Evolutionary conservation across 306 rosid genomes (phyloP).

Genomic region (Medicago ruthenica): DNA sequence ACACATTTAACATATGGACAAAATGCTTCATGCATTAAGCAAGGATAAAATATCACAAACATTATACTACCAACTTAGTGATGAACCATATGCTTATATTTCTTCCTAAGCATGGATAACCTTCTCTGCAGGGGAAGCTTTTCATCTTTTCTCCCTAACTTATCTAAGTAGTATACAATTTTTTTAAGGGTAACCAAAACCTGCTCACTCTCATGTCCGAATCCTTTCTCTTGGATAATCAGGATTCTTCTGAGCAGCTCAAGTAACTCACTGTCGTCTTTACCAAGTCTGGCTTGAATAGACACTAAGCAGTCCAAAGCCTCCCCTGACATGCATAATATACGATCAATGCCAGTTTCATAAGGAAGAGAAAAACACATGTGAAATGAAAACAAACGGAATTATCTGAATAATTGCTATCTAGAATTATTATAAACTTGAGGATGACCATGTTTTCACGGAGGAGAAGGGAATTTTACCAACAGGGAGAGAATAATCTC

Average conservation of each 20-base stretch:
- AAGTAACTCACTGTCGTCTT: constrained; percentile 61
- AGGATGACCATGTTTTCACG: constrained; percentile 5
- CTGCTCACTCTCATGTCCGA: constrained; percentile 79
- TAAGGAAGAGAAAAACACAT: background rate
- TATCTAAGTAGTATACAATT: constrained; percentile 70
- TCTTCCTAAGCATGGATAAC: constrained; percentile 65
- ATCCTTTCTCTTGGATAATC: constrained; percentile 77
- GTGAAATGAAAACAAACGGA: constrained; percentile 14
- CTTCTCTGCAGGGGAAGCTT: constrained; percentile 68
- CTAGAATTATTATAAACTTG: constrained; percentile 6
- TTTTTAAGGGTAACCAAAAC: constrained; percentile 72
- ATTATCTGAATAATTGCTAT: constrained; percentile 1
- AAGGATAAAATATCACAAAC: constrained; percentile 1
- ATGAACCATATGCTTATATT: constrained; percentile 70
- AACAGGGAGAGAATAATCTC: constrained; percentile 77
- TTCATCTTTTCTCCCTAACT: constrained; percentile 72
- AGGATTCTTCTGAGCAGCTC: constrained; percentile 68
- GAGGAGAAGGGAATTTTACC: constrained; percentile 55
- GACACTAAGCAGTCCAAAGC: constrained; percentile 89
- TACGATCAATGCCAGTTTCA: constrained; percentile 2
- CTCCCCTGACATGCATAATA: constrained; percentile 71
- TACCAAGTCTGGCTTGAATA: constrained; percentile 66
- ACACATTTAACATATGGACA: constrained; percentile 24
- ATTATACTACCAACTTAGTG: constrained; percentile 37
- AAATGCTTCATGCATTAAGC: constrained; percentile 25